phyloP scores from a whole-genome alignment of 176 grass and related monocot genomes.

The Rhipidocladum racemiflorum region DNA sequence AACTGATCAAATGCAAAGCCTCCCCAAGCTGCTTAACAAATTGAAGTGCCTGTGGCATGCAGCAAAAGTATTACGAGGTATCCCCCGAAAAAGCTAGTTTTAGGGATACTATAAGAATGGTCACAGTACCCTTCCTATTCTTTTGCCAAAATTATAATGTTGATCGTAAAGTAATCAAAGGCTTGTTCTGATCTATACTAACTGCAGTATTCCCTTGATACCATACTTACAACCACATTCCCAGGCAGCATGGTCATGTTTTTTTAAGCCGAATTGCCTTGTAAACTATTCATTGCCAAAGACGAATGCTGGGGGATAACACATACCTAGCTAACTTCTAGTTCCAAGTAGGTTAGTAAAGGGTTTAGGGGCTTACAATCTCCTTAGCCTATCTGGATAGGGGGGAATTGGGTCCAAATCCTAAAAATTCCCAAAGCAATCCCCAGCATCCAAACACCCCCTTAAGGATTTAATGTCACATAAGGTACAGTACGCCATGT shows the following conservation, averaged over 20 bases:
- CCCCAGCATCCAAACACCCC: neutral
- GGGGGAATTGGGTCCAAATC: neutral
- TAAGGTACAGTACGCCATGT: neutral
- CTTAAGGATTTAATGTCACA: neutral
- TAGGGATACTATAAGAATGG: neutral
- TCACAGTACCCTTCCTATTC: constrained; percentile 8
- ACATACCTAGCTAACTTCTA: neutral
- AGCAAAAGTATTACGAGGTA: constrained; percentile 2
- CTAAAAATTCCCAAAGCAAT: neutral
- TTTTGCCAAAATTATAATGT: neutral
- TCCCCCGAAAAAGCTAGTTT: neutral
- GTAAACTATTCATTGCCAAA: constrained; percentile 6
- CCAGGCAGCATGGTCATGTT: neutral
- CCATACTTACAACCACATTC: neutral
- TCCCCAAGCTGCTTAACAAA: constrained; percentile 78
- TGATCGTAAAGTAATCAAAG: neutral
- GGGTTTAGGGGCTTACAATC: neutral
- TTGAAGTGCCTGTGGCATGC: constrained; percentile 57
- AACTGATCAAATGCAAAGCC: constrained; percentile 67
- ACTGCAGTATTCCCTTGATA: neutral
- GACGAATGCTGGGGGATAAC: neutral
- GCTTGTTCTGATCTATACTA: neutral
- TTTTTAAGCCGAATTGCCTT: neutral
- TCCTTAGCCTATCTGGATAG: neutral
- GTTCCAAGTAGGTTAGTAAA: neutral